Evolutionary conservation across 2,329 filamentous ascomycete genomes (phyloP), one percentile per base, ranked within the genome.

Genomic region (Colletotrichum echinochloae): DNA sequence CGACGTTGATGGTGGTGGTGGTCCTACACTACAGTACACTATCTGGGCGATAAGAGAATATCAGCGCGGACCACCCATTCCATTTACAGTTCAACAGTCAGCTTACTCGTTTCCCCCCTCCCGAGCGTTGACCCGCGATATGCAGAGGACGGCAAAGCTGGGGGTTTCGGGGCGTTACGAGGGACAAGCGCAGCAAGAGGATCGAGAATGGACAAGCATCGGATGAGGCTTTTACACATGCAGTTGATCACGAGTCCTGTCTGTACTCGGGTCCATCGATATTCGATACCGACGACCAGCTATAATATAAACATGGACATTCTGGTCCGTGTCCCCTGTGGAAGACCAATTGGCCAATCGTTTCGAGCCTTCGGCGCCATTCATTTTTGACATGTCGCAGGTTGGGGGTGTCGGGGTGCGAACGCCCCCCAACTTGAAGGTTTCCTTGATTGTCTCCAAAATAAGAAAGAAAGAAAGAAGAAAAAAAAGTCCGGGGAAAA

Each of bases 341-440:
- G 9, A 9, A 28, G 9, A 2, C 2, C 41, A 56, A 71, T 71
- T 71, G 68, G 12, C 68, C 64, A 71, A 63, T 63, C 20, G 59
- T 30, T 20, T 23, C 8, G 12, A n/a, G 11, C 12, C 5, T 39
- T 60, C 7, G 41, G 41, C 49, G 46, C 55, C 66, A 66, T 56
- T 44, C 56, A 63, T 33, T 26, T 52, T 70, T 54, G 56, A 54
- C n/a, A n/a, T 71, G 57, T 30, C 7, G 54, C 52, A 55, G 28
- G 35, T n/a, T 33, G 51, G 44, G 39, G 64, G 68, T 35, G 33
- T 70, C 44, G n/a, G 63, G 49, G 57, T 60, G 59, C 63, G 51
- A 67, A 37, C 46, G 37, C 44, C 23, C 49, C n/a, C n/a, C n/a
- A n/a, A 16, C 18, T 23, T 35, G 26, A 30, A 54, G 44, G 23